Base-by-base conservation (phyloP, 2,329 filamentous ascomycete species). In the Alternaria brassicae region DNA sequence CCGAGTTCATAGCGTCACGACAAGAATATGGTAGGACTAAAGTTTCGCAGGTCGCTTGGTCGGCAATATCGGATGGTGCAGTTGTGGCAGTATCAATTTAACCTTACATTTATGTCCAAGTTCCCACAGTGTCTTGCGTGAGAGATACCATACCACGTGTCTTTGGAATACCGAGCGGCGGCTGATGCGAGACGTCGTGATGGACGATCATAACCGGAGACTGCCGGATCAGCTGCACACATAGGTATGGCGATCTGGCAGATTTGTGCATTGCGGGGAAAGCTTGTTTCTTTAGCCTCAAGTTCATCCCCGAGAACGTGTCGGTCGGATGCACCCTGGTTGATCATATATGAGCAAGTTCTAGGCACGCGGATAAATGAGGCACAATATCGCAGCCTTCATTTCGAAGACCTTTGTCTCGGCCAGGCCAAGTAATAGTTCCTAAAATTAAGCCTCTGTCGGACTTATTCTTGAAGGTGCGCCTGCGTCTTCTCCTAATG, bases 201-300 rank as follows among this genome's bases (percentile, higher is more conserved):
- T 45, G 47, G 21, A 40, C 37, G 15, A 40, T 10, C 12, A 1
- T 15, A 40, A 40, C 37, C 12, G 47, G 44, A 41, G 42, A 44
- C 41, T 56, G 54, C 52, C 53, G 28, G 56, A 71, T 59, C 53
- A 41, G 25, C 56, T 30, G 27, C 50, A 50, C 45, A 56, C 51
- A 61, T 56, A 50, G 58, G 62, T 47, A 13, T 56, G 63, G 61
- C 37, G 58, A 37, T 66, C 63, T 69, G 72, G 72, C 67, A 73
- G 63, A 72, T 71, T 53, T 25, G 61, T 67, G 67, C 64, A 73
- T 67, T 69, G 69, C 69, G 66, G 71, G 70, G 65, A 72, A 72
- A 70, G 70, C 71, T 73, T 73, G 56, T 60, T 68, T 34, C 53
- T 53, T 57, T 51, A 51, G 61, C 53, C 60, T 61, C 62, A 58